Percentiles rank a stretch among this genome's conserved stretches.
Conservation (phyloP, 805 yeast species). For the Metschnikowia cerradonensis region DNA sequence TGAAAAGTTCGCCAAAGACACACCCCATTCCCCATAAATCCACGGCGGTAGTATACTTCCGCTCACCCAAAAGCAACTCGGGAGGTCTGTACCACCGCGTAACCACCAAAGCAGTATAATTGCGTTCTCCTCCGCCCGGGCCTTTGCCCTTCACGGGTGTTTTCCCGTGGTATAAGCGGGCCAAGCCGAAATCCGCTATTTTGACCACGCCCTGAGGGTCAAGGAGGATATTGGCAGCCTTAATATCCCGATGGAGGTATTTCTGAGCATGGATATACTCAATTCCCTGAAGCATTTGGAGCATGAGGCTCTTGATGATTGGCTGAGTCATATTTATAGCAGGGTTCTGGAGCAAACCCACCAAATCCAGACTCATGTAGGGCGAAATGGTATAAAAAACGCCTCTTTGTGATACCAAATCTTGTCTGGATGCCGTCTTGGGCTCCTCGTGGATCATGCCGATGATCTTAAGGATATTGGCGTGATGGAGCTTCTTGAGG, state of each 20-base stretch:
- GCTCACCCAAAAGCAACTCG: slow-evolving; percentile 81
- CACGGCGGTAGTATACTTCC: slow-evolving; percentile 85
- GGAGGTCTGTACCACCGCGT: slow-evolving; percentile 99
- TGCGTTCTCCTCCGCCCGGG: slow-evolving; percentile 54
- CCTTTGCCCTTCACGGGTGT: slow-evolving; percentile 52
- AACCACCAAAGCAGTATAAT: slow-evolving; percentile 69
- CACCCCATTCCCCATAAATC: slow-evolving; percentile 99
- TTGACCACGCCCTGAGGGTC: slow-evolving; percentile 74
- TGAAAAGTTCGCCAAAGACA: slow-evolving; percentile 87
- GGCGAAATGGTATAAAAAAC: slow-evolving; percentile 84
- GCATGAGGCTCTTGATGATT: slow-evolving; percentile 79
- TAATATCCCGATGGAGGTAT: slow-evolving; percentile 82
- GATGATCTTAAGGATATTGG: slow-evolving; percentile 68
- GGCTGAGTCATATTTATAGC: slow-evolving; percentile 53
- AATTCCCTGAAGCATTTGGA: slow-evolving; percentile 75
- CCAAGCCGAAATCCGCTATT: slow-evolving; percentile 94
- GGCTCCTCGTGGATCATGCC: slow-evolving; percentile 66
- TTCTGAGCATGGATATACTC: slow-evolving; percentile 67
- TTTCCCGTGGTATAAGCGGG: slow-evolving; percentile 65
- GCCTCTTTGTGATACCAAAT: slow-evolving; percentile 35
- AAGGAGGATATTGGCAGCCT: slow-evolving; percentile 90
- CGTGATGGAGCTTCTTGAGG: slow-evolving; percentile 63
- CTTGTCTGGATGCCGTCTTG: slow-evolving; percentile 29
- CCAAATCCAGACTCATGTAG: slow-evolving; percentile 87
- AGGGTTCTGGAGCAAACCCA: slow-evolving; percentile 84